Evolutionary conservation across 192 early-diverging fungal species (phyloP), one percentile per base, ranked within the genome.

Genomic region (Rhizoclosmatium sp.): DNA sequence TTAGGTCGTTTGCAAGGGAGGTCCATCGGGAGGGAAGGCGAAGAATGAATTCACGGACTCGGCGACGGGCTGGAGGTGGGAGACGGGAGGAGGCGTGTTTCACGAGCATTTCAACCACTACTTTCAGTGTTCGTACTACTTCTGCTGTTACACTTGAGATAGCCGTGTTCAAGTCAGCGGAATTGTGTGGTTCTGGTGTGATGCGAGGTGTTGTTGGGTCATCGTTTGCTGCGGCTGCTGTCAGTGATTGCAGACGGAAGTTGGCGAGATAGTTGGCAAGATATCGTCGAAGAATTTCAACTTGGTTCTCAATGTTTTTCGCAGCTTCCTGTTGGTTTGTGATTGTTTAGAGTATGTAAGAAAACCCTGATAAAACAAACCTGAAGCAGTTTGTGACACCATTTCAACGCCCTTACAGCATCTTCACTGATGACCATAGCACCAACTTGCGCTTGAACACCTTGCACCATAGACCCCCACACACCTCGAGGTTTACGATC

Each of bases 401-500:
- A 98, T 59, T 92, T 89, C 56, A 98, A 82, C 73, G 91, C 93
- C 75, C 91, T 88, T 88, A 97, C 90, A 77, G 93, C 92, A 81
- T 98, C 95, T 73, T 96, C 95, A 72, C 93, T 93, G 45, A 95
- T 90, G 9, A 94, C 92, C 74, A 94, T 88, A 3, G 92, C 93
- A 4, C 93, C 91, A 1, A 92, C 81, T 62, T 91, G 90, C 2
- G 90, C 61, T 21, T 69, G 67, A 47, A 69, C 90, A 19, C 87
- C 87, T 51, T 89, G 88, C 3, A 93, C 88, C 31, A 92, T 81
- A 65, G 88, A 89, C 40, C 85, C 82, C 93, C 92, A 93, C 65
- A 89, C 58, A 61, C 78, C 77, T 48, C 85, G 79, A 7, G 84
- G 83, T 65, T 84, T 84, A 9, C 83, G 79, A 21, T 82, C 73